Percentiles rank a stretch among this genome's conserved stretches.
phyloP scores from a whole-genome alignment of 768 basidiomycete genomes.

The Trichaptum fuscoviolaceum region DNA sequence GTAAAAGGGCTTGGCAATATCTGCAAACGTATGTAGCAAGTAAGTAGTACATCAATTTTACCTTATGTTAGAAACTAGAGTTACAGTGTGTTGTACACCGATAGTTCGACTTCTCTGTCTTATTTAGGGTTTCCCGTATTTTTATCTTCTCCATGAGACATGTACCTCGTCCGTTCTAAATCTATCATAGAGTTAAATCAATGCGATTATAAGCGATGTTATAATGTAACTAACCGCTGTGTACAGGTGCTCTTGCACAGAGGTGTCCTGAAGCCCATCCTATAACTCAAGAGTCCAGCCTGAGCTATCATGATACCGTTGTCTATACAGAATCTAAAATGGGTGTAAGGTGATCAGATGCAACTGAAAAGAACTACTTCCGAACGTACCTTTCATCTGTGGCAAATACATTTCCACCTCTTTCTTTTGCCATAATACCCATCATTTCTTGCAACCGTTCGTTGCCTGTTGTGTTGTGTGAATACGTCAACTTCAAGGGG shows the following conservation, averaged over 20 bases:
- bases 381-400: slow-evolving; percentile 82
- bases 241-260: slow-evolving; percentile 82
- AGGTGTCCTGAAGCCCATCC: slow-evolving; percentile 84
- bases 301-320: slow-evolving; percentile 99
- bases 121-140: neutral
- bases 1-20: neutral
- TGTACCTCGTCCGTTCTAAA: slow-evolving; percentile 94
- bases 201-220: neutral
- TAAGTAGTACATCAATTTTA: neutral
- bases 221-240: slow-evolving; percentile 58
- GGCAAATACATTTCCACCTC: slow-evolving; percentile 85
- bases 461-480: slow-evolving; percentile 54
- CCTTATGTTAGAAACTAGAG: neutral
- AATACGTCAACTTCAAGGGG: slow-evolving; percentile 4
- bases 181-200: slow-evolving; percentile 36
- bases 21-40: slow-evolving; percentile 2
- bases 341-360: neutral
- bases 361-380: neutral
- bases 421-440: slow-evolving; percentile 92
- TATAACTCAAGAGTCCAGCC: slow-evolving; percentile 84
- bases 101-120: neutral
- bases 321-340: slow-evolving; percentile 93
- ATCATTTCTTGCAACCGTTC: slow-evolving; percentile 96
- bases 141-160: slow-evolving; percentile 78
- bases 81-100: neutral